A percentile compares a stretch with the other conserved stretches of the same genome.
Evolutionary conservation across 306 rosid genomes (phyloP).

Genomic region (Prinsepia uniflora): DNA sequence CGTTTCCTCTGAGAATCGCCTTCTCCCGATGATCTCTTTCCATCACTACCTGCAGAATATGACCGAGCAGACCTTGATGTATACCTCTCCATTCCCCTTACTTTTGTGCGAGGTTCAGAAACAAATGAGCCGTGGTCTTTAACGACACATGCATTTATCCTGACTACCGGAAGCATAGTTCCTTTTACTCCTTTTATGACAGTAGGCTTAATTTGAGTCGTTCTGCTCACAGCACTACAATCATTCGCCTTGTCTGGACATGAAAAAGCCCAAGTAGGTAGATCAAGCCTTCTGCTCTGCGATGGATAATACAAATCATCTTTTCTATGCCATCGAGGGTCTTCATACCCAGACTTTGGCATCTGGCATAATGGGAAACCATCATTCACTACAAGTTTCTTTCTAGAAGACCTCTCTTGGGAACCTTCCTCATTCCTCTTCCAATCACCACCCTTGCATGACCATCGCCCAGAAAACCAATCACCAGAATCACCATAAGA

Average conservation of each 20-base stretch:
- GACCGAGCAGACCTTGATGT: conserved; percentile 62
- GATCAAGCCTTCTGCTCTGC: conserved; percentile 75
- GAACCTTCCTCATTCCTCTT: conserved; percentile 76
- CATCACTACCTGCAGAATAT: conserved; percentile 60
- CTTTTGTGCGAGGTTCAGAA: conserved; percentile 68
- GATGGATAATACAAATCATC: conserved; percentile 89
- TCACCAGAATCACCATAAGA: conserved; percentile 48
- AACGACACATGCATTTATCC: conserved; percentile 94
- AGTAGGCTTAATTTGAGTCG: conserved; percentile 52
- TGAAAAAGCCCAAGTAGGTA: conserved; percentile 86
- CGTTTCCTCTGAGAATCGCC: conserved; percentile 52
- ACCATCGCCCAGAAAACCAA: conserved; percentile 81
- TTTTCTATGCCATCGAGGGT: conserved; percentile 89
- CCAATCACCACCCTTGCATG: conserved; percentile 99
- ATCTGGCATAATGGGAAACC: conserved; percentile 80
- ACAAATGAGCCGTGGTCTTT: conserved; percentile 81
- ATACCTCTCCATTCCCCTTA: conserved; percentile 60
- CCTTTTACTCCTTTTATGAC: conserved; percentile 73
- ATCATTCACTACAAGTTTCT: conserved; percentile 79
- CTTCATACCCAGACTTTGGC: conserved; percentile 86
- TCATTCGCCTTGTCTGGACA: conserved; percentile 71
- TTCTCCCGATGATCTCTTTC: conserved; percentile 75
- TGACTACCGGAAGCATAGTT: conserved; percentile 72
- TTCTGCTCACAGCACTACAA: conserved; percentile 35
- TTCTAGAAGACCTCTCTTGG: conserved; percentile 65